These are phyloP conservation scores for Clitoria ternatea DNA, from an alignment of 306 rosid genomes.

Conservation along the genomic window DNA sequence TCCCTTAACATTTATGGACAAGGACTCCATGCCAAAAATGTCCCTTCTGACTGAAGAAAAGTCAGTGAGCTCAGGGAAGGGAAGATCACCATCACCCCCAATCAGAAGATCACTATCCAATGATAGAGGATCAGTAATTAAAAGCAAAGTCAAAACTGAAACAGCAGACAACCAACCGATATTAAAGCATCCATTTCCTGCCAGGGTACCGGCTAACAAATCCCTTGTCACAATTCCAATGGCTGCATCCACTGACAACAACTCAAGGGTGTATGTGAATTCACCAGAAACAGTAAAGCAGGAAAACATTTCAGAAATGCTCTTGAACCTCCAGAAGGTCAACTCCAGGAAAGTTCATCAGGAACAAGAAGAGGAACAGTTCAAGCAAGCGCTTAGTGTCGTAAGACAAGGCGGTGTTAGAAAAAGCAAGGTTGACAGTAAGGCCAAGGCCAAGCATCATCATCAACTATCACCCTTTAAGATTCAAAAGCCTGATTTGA, in stretches of 20 bases:
- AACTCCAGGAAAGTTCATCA: conserved; percentile 45
- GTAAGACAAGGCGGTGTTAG: conserved; percentile 74
- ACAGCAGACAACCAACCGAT: conserved; percentile 63
- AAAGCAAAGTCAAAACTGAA: conserved; percentile 56
- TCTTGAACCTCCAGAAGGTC: conserved; percentile 48
- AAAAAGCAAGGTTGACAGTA: conserved; percentile 59
- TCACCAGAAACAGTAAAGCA: conserved; percentile 47
- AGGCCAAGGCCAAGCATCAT: conserved; percentile 59
- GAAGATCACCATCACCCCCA: conserved; percentile 90
- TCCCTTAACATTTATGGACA: conserved; percentile 66
- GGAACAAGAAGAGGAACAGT: conserved; percentile 80
- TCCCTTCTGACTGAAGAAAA: conserved; percentile 61
- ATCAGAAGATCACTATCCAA: conserved; percentile 81
- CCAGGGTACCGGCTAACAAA: conserved; percentile 60
- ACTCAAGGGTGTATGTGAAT: conserved; percentile 35
- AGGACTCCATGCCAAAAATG: conserved; percentile 57
- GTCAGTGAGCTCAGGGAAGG: conserved; percentile 48
- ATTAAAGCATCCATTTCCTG: conserved; percentile 62
- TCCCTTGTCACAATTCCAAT: conserved; percentile 41
- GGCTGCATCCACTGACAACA: conserved; percentile 30
- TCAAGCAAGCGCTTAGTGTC: conserved; percentile 61
- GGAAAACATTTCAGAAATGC: conserved; percentile 50
- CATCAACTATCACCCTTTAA: conserved; percentile 50
- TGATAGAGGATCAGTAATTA: conserved; percentile 74
- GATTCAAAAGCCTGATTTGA: conserved; percentile 49